These are phyloP conservation scores for Eucalyptus guilfoylei DNA, from an alignment of 345 rosid species.

Conservation along the genomic window DNA sequence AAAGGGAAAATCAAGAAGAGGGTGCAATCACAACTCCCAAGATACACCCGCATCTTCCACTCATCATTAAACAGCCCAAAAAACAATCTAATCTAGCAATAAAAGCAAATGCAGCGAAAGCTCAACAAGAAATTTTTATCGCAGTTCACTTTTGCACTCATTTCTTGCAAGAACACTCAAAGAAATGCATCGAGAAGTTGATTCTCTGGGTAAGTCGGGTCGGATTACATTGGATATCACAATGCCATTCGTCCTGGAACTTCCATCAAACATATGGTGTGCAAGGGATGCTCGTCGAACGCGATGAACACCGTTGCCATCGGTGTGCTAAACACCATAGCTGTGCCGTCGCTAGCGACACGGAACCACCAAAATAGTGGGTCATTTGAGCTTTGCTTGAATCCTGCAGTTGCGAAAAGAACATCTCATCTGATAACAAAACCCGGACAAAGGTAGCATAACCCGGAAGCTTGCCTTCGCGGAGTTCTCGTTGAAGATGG, in stretches of 20 bases:
- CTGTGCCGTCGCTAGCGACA: neutral
- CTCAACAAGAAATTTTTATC: neutral
- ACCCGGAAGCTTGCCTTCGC: neutral
- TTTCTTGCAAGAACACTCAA: neutral
- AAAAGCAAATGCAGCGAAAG: neutral
- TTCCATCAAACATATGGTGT: neutral
- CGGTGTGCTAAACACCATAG: neutral
- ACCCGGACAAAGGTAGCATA: neutral
- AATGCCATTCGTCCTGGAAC: neutral
- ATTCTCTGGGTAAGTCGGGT: neutral
- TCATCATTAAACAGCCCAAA: neutral
- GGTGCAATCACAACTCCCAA: neutral
- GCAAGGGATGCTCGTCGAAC: neutral
- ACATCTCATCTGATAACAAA: neutral
- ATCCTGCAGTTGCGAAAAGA: neutral
- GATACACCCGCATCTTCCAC: neutral
- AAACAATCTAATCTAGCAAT: neutral
- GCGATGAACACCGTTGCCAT: neutral
- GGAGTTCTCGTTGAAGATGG: neutral
- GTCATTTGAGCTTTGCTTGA: neutral
- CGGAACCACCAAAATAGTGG: neutral
- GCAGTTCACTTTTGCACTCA: neutral
- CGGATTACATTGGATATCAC: neutral
- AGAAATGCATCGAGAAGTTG: neutral
- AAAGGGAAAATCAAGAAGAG: neutral